Evolutionary conservation across 1,284 basidiomycete genomes (phyloP).

Genomic region (Malassezia yamatoensis): DNA sequence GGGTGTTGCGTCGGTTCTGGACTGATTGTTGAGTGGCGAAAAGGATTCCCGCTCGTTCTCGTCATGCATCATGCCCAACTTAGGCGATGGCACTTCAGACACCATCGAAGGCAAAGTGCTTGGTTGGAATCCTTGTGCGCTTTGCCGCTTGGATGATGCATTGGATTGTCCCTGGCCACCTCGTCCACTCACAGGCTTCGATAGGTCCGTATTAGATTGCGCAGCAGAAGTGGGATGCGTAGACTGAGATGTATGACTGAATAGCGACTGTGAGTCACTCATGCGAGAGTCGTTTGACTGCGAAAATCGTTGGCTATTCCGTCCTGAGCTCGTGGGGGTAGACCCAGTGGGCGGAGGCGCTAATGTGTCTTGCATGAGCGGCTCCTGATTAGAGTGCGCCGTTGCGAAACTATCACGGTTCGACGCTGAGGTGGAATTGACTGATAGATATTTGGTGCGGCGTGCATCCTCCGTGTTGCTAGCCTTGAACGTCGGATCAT

Average conservation of each 20-base stretch:
- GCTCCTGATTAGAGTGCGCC: neutral
- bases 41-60: neutral
- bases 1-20: neutral
- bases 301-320: neutral
- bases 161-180: neutral
- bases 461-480: neutral
- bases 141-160: neutral
- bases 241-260: neutral
- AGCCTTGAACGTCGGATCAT: neutral
- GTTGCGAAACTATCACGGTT: neutral
- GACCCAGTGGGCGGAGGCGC: neutral
- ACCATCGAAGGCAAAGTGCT: neutral
- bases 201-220: neutral
- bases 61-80: neutral
- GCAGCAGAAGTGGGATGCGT: neutral
- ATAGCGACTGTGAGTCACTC: slow-evolving; percentile 4
- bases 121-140: neutral
- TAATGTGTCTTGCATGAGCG: neutral
- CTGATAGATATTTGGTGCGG: neutral
- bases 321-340: neutral
- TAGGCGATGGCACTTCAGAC: neutral
- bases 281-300: neutral
- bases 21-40: neutral
- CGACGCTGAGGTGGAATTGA: neutral
- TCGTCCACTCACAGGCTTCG: neutral